Base-by-base conservation (phyloP, 108 stramenopile genomes). In the Cyclostephanos invisitatus region DNA sequence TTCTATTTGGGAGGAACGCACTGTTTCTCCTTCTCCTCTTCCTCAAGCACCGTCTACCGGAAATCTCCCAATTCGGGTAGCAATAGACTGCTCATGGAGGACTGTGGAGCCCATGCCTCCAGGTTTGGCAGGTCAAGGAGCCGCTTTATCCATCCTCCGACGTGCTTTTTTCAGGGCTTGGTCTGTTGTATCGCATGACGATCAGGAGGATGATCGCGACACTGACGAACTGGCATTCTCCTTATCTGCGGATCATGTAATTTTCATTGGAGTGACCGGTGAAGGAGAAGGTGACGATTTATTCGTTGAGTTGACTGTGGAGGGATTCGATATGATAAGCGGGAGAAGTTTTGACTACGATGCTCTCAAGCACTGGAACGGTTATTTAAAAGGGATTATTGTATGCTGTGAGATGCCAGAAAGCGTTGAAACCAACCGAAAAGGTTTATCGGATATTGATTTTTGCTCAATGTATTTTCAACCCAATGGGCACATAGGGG, bases 401-500 rank as follows among this genome's bases (percentile, higher is more conserved):
- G 68, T 93, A 38, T 93, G 91, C 44, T 90, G 91, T 63, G 48
- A 40, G 17, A 60, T 54, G 2, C 76, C 70, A 17, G 48, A 62
- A 60, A 55, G 67, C 14, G 46, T 48, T 54, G 44, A 46, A n/a
- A 38, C 38, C 53, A 53, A 32, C 21, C 28, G 70, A 49, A 65
- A 61, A 65, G 17, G 60, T 42, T 27, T 54, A 54, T 25, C 22
- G 25, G 53, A 25, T 48, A 60, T 71, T 40, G 92, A 95, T 63
- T 97, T 97, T 73, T 66, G 68, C 20, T 91, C 89, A 21, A 91
- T 97, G 8, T 97, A 93, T 83, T 98, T 98, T 83, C 94, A 77
- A 7, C 97, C 98, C 17, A 91, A 94, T 64, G 70, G 81, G 9
- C 96, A 97, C 7, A 96, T 99, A 36, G 75, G 90, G 59, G 98